Base-by-base conservation (phyloP, 768 basidiomycete genomes). In the Amanita exitialis region DNA sequence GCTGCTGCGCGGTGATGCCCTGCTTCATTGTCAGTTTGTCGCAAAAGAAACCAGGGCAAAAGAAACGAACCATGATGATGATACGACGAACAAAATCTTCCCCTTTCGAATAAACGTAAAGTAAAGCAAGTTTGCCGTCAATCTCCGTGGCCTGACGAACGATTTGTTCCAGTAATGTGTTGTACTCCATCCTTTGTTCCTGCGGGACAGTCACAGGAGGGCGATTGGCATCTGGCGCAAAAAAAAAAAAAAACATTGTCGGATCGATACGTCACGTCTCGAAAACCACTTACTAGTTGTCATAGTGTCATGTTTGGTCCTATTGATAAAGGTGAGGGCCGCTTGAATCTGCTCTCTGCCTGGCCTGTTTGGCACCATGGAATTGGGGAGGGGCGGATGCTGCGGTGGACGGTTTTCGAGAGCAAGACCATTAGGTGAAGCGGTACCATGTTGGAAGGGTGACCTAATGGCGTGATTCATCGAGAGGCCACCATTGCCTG, bases 101-200 rank as follows among this genome's bases (percentile, higher is more conserved):
- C 36, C 67, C 67, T 59, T 73, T 76, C 43, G 78, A 57, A 39
- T 80, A 61, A 18, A 71, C 58, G 47, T 66, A 63, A 54, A 74
- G 70, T 65, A 77, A 63, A 2, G 69, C 68, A 13, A 87, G 63
- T 56, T 72, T 79, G 32, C 51, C 41, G 3, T 86, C 79, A 20
- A 82, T 62, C 0, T 83, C 80, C 10, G 44, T 41, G 36, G 70
- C 69, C 45, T 68, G 59, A 45, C 71, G 76, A 59, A 62, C 62
- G 13, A 80, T 58, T 32, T 74, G 69, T 44, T 82, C 80, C 25
- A 86, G 66, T 4, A 74, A 37, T 20, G 60, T 58, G 47, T 70
- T 74, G 56, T 76, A 86, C 49, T 80, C 80, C 38, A 66, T 52
- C 39, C 77, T 71, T 52, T 79, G 80, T 1, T 80, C 78, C 7